These are phyloP conservation scores for Cucumis sativus DNA, from an alignment of 306 rosid species.

Conservation along the genomic window DNA sequence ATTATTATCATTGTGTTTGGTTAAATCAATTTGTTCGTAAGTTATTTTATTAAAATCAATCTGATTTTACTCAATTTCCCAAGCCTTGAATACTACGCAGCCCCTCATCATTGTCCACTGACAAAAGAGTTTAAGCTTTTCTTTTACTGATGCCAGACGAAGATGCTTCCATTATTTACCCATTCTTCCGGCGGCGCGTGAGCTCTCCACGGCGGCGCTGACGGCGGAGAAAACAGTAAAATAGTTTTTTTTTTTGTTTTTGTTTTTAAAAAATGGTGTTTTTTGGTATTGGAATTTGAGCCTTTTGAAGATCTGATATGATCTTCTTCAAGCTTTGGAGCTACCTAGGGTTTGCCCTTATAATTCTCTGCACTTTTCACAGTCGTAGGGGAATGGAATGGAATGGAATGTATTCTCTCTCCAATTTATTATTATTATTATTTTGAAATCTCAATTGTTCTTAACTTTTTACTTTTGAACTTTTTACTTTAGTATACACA, in stretches of 20 bases:
- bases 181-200: not conserved
- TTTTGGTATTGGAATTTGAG: not conserved
- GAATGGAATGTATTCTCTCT: not conserved
- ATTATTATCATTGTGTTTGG: not conserved
- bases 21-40: not conserved
- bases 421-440: not conserved
- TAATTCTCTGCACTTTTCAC: not conserved
- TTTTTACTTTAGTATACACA: no score
- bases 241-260: no score
- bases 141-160: not conserved
- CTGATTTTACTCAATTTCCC: conserved; percentile 2
- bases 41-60: no score
- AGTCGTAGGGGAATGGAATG: not conserved
- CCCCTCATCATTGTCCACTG: conserved; percentile 1
- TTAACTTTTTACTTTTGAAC: no score
- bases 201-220: not conserved
- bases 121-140: not conserved
- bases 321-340: conserved; percentile 3
- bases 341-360: not conserved
- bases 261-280: not conserved
- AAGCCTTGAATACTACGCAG: not conserved
- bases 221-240: not conserved
- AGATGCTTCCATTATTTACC: not conserved
- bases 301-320: not conserved
- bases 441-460: not conserved